Conservation (phyloP, 1,284 basidiomycete species). For the Kwoniella shivajii region DNA sequence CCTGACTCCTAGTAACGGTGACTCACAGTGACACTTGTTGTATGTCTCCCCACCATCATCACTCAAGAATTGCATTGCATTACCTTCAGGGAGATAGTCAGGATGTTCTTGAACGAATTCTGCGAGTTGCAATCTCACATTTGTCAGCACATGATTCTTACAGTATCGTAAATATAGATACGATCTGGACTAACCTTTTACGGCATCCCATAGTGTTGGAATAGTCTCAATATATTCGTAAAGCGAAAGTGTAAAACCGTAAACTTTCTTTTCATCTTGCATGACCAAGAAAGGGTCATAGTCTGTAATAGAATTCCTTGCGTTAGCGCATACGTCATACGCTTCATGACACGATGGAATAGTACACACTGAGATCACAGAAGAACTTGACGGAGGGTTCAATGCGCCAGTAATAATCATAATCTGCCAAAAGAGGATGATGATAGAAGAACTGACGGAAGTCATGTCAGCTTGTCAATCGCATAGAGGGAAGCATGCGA, state of each 20-base stretch:
- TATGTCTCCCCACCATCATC: conserved; percentile 69
- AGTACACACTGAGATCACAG: conserved; percentile 63
- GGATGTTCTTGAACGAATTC: conserved; percentile 71
- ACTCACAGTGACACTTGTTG: conserved; percentile 79
- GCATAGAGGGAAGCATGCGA: conserved; percentile 1
- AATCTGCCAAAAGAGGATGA: conserved; percentile 74
- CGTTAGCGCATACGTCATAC: too few species aligned
- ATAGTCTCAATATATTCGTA: conserved; percentile 78
- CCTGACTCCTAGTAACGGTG: background rate
- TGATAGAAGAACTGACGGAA: conserved; percentile 70
- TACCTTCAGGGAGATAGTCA: conserved; percentile 67
- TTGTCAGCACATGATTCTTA: background rate
- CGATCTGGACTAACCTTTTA: conserved; percentile 62
- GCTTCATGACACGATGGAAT: background rate
- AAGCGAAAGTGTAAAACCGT: conserved; percentile 76
- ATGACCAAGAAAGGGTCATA: conserved; percentile 87
- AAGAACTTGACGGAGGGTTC: conserved; percentile 74
- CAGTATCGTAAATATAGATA: background rate
- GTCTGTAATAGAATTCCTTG: too few species aligned
- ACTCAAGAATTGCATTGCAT: conserved; percentile 74
- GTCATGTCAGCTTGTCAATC: too few species aligned
- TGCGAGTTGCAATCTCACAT: conserved; percentile 34
- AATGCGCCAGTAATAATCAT: conserved; percentile 92
- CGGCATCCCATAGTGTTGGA: conserved; percentile 70
- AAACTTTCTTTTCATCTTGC: conserved; percentile 75